Evolutionary conservation across 129 eudicot species (phyloP), one percentile per base, ranked within the genome.

Genomic region (Centaurea solstitialis): DNA sequence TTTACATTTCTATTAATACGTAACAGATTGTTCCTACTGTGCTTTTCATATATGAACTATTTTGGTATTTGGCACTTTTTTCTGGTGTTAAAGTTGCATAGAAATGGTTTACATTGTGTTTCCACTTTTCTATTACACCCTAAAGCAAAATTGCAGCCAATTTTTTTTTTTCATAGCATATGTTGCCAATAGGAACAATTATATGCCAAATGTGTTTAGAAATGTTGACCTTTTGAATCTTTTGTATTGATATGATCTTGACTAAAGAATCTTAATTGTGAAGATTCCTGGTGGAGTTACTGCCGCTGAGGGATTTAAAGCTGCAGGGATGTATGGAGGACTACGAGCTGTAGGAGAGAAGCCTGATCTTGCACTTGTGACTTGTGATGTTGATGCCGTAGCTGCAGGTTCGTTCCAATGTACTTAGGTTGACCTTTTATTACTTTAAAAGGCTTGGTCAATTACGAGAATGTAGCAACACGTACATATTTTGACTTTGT

Each of bases 261-360:
- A 62, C 12, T 62, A 35, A 61, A 59, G 70, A 12, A 12, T 20
- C 75, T 72, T 70, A 17, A 81, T 22, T 83, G 13, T 81, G 17
- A 79, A 94, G 98, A 89, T 94, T 84, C 90, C 92, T 57, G 98
- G 98, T 41, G 98, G 98, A 81, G 94, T 94, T 73, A 89, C 97
- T 82, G 98, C 97, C 81, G 96, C 98, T 4, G 87, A 90, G 80
- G 98, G 97, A 73, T 94, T 94, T 82, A 94, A 92, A 80, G 98
- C 98, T 69, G 94, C 93, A 47, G 98, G 98, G 1, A 88, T 94
- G 91, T 94, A 94, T 76, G 98, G 90, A 74, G 98, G 98, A 74
- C 75, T 94, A 53, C 91, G 99, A 65, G 98, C 97, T 39, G 84
- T 86, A 81, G 99, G 99, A 83, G 87, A 82, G 76, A 95, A 95